Conservation (phyloP, 2,329 filamentous ascomycete species). For the Colletotrichum musae region DNA sequence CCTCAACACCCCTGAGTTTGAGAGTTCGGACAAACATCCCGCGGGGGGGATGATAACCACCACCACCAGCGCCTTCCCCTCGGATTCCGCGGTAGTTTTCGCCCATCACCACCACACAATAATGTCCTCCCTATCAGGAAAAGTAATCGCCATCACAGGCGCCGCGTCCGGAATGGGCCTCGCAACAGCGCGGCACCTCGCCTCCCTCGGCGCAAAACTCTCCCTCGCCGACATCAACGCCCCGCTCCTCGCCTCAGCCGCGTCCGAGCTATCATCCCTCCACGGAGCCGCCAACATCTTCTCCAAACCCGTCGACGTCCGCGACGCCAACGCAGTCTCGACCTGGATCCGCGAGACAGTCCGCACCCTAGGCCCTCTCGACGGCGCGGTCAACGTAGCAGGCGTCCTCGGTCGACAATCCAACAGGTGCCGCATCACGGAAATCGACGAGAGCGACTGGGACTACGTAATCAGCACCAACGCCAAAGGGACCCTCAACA, state of each 20-base stretch:
- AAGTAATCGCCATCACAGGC: constrained; percentile 65
- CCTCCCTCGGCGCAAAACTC: constrained; percentile 58
- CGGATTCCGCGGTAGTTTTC: neutral
- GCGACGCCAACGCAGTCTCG: constrained; percentile 37
- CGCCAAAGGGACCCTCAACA: constrained; percentile 63
- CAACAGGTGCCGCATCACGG: constrained; percentile 39
- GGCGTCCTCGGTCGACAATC: constrained; percentile 42
- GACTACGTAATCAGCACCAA: constrained; percentile 60
- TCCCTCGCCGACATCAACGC: constrained; percentile 63
- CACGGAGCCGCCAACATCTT: constrained; percentile 14
- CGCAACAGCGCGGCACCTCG: constrained; percentile 60
- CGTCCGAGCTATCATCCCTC: constrained; percentile 5
- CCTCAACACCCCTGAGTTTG: neutral
- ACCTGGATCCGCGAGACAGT: constrained; percentile 51
- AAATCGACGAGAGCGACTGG: constrained; percentile 57
- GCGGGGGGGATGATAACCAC: too few species aligned
- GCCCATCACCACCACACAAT: neutral
- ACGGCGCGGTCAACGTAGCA: constrained; percentile 60
- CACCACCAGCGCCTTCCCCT: neutral
- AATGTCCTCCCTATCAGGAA: constrained; percentile 45
- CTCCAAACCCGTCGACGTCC: constrained; percentile 34
- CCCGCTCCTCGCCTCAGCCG: constrained; percentile 46
- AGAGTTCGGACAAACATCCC: neutral
- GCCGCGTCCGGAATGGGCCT: constrained; percentile 65
- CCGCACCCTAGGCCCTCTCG: constrained; percentile 52